Base-by-base conservation (phyloP, 1,139 yeast genomes). In the Candida tetrigidarum region DNA sequence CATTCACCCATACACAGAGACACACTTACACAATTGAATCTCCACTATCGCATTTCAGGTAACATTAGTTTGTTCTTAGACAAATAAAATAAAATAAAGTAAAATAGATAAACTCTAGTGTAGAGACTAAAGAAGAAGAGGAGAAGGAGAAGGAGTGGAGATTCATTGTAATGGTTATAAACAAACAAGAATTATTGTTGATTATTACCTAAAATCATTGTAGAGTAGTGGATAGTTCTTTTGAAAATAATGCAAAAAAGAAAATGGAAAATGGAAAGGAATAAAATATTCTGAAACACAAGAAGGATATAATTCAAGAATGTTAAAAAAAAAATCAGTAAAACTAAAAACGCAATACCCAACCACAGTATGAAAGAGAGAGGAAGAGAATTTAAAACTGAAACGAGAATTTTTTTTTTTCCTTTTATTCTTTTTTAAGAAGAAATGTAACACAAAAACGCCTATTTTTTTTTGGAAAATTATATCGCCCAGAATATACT, bases 201-300 rank as follows among this genome's bases (percentile, higher is more conserved):
- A n/a, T n/a, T n/a, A n/a, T n/a, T n/a, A n/a, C n/a, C n/a, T n/a
- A n/a, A n/a, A n/a, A n/a, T n/a, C n/a, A n/a, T n/a, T n/a, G n/a
- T n/a, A n/a, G n/a, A n/a, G n/a, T n/a, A n/a, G n/a, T n/a, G n/a
- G n/a, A n/a, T n/a, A n/a, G n/a, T n/a, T n/a, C n/a, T n/a, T n/a
- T n/a, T n/a, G n/a, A n/a, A n/a, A n/a, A n/a, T n/a, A n/a, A n/a
- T n/a, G n/a, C n/a, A n/a, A n/a, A n/a, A n/a, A n/a, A n/a, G n/a
- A n/a, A n/a, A n/a, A n/a, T n/a, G n/a, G n/a, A n/a, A n/a, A n/a
- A n/a, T n/a, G n/a, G n/a, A n/a, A n/a, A n/a, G n/a, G n/a, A n/a
- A n/a, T n/a, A n/a, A 19, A 32, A 32, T 4, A 32, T 32, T 32
- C 26, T 32, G 36, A 32, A 32, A 32, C 36, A 32, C 26, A 32